A percentile compares a stretch with the other conserved stretches of the same genome.
Evolutionary conservation across 2,329 filamentous ascomycete genomes (phyloP).

Genomic region (Pezizomycotina sp.): DNA sequence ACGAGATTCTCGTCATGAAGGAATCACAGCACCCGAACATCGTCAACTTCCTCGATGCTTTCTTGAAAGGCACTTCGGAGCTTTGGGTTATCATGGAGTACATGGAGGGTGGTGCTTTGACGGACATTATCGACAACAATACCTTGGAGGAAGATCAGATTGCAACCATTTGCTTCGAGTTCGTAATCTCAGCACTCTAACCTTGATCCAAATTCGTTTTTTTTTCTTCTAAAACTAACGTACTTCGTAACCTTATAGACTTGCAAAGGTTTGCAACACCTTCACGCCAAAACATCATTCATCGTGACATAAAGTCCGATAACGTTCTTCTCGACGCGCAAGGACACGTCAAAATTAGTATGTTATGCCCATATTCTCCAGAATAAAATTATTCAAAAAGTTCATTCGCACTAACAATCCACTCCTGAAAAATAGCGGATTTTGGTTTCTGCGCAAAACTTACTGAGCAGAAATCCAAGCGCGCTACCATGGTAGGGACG

Average conservation of each 20-base stretch:
- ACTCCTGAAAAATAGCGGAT: conserved; percentile 47
- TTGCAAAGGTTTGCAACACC: conserved; percentile 81
- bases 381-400: not conserved
- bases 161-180: conserved; percentile 90
- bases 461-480: conserved; percentile 89
- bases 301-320: conserved; percentile 98
- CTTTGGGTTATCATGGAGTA: conserved; percentile 99
- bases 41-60: conserved; percentile 95
- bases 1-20: conserved; percentile 99
- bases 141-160: conserved; percentile 94
- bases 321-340: conserved; percentile 89
- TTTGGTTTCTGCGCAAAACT: conserved; percentile 99
- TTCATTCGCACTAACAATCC: not conserved
- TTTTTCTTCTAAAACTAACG: not conserved
- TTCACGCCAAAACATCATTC: conserved; percentile 96
- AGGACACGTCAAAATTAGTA: conserved; percentile 95
- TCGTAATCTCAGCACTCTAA: conserved; percentile 29
- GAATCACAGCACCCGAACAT: conserved; percentile 97
- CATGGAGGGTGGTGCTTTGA: conserved; percentile 95
- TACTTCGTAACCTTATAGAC: conserved; percentile 41
- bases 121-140: conserved; percentile 98
- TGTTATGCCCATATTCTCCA: conserved; percentile 30
- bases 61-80: conserved; percentile 88
- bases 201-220: not conserved
- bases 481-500: conserved; percentile 96